A percentile compares a stretch with the other conserved stretches of the same genome.
Evolutionary conservation across 2,329 filamentous ascomycete species (phyloP).

Genomic region (Truncatella angustata): DNA sequence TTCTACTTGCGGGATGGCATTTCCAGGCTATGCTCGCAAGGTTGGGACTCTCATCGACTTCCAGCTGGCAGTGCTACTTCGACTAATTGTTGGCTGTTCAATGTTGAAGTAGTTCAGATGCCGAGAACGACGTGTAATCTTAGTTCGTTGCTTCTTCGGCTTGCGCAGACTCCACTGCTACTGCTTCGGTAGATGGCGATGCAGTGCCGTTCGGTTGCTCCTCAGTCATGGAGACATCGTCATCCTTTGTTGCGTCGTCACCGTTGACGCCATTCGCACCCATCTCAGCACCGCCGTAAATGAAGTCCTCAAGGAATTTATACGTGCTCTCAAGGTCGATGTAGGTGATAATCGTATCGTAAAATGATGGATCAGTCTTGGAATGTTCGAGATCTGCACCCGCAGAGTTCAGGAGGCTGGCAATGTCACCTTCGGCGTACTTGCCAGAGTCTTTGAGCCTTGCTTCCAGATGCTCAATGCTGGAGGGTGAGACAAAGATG

Average conservation of each 20-base stretch:
- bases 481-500: conserved; percentile 49
- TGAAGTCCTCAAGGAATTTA: conserved; percentile 46
- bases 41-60: too few species aligned
- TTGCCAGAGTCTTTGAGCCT: conserved; percentile 41
- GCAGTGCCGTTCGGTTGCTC: not conserved
- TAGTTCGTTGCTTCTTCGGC: not conserved
- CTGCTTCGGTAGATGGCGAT: not conserved
- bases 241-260: conserved; percentile 10
- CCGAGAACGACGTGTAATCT: not conserved
- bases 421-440: conserved; percentile 45
- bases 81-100: too few species aligned
- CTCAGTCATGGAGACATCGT: conserved; percentile 12
- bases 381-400: conserved; percentile 42
- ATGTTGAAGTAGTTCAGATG: too few species aligned
- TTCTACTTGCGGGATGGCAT: too few species aligned
- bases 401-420: conserved; percentile 39
- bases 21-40: too few species aligned
- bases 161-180: not conserved
- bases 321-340: conserved; percentile 50
- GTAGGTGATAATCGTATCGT: conserved; percentile 51
- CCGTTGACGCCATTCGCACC: conserved; percentile 20
- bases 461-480: conserved; percentile 33
- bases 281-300: conserved; percentile 35
- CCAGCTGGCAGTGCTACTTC: too few species aligned
- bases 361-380: conserved; percentile 38